Base-by-base conservation (phyloP, 495 filamentous ascomycete genomes). In the Rostrohypoxylon terebratum region DNA sequence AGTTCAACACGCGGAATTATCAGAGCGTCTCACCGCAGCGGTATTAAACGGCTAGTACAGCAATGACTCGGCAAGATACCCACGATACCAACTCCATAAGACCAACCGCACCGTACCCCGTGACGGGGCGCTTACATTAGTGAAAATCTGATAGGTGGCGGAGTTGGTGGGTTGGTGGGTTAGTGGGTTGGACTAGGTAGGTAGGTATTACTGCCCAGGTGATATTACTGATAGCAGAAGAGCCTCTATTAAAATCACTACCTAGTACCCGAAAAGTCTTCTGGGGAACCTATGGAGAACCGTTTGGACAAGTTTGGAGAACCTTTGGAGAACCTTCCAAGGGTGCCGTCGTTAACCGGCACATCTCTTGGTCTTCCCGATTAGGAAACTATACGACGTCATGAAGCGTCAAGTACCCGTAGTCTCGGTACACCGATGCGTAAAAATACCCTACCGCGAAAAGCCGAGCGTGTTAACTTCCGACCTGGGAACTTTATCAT, bases 361-460 rank as follows among this genome's bases (percentile, higher is more conserved):
- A 11, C 45, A 34, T 33, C n/a, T 38, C 59, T 53, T 67, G 54
- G 54, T 53, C 59, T 68, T 68, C 59, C 66, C 36, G 40, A 72
- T 72, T 57, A 54, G 69, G 63, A 38, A 65, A 72, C 25, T 64
- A 51, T 42, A 64, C 70, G 70, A 72, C 70, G 70, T 72, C 70
- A 68, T 45, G 23, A 20, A 31, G 8, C 64, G 51, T 68, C 65
- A 23, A 34, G 36, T 55, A 21, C 59, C 59, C 70, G 40, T 50
- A 40, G 31, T 63, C 25, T 18, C 44, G 51, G 42, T 36, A 64
- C 31, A 59, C 44, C 31, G 40, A 28, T 18, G 4, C 2, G 4
- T 14, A 11, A 11, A 11, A 18, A n/a, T 14, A 28, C 1, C 50
- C 63, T 60, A 42, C 71, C 71, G 71, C 25, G 71, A 73, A 69